Conservation (phyloP, 192 early-diverging fungal genomes). For the Geosiphon pyriformis region DNA sequence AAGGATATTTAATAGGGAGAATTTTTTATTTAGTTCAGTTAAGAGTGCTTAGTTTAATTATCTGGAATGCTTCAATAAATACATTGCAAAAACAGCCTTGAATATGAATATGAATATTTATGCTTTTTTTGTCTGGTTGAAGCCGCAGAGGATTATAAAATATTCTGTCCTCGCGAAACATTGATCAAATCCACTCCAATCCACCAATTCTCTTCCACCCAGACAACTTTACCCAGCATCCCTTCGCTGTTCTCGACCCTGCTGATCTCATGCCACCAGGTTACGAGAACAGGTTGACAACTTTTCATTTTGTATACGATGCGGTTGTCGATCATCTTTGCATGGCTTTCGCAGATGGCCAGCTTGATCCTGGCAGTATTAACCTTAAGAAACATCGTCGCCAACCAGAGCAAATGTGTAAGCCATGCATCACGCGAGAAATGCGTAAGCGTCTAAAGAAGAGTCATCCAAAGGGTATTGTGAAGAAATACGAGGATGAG, state of each 20-base stretch:
- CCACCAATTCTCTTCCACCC: background rate
- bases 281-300: conserved; percentile 32
- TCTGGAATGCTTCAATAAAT: no score
- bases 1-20: no score
- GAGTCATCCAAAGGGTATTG: conserved; percentile 43
- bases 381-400: background rate
- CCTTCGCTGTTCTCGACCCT: conserved; percentile 43
- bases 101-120: no score
- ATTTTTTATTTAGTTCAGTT: no score
- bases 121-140: no score
- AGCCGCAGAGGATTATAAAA: no score
- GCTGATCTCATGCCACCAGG: conserved; percentile 46
- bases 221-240: conserved; percentile 54
- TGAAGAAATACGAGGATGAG: conserved; percentile 42
- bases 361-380: conserved; percentile 21
- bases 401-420: background rate
- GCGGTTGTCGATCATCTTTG: conserved; percentile 34
- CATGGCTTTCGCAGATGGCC: conserved; percentile 23
- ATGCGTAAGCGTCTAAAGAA: conserved; percentile 44
- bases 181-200: background rate
- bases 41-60: no score
- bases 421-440: conserved; percentile 30
- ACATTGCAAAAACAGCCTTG: no score
- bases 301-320: conserved; percentile 43
- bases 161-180: background rate